A percentile compares a stretch with the other conserved stretches of the same genome.
These are phyloP conservation scores for Rhizophagus sp. DNA, from an alignment of 192 early-diverging fungal genomes.

Conservation along the genomic window DNA sequence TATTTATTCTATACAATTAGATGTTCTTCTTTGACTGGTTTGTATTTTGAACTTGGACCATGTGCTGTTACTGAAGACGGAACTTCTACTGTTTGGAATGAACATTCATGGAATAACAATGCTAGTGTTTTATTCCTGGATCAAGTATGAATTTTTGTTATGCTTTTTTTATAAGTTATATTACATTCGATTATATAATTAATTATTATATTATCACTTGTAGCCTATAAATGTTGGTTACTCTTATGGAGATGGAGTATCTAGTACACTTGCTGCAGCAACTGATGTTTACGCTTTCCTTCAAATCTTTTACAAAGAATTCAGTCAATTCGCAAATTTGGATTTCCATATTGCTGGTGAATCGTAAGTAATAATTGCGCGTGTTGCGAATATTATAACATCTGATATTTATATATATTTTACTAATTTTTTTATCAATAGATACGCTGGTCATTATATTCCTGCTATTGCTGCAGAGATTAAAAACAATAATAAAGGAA, in stretches of 20 bases:
- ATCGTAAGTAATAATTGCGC: conserved; percentile 42
- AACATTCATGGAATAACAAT: conserved; percentile 87
- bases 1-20: not conserved
- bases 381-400: conserved; percentile 4
- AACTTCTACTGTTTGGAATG: conserved; percentile 64
- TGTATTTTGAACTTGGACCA: conserved; percentile 86
- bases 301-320: conserved; percentile 86
- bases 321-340: conserved; percentile 76
- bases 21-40: conserved; percentile 75
- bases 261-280: conserved; percentile 74
- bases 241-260: conserved; percentile 76
- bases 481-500: conserved; percentile 70
- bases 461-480: conserved; percentile 88
- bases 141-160: conserved; percentile 47
- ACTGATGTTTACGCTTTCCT: conserved; percentile 90
- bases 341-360: conserved; percentile 92
- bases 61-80: conserved; percentile 83
- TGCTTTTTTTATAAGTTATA: not conserved
- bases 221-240: conserved; percentile 90
- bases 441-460: conserved; percentile 90
- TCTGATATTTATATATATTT: not conserved
- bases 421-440: not conserved
- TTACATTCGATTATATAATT: conserved; percentile 6
- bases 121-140: conserved; percentile 86
- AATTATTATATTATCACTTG: not conserved